Evolutionary conservation across 2,329 filamentous ascomycete genomes (phyloP).

Genomic region (Harringtonia lauricola): DNA sequence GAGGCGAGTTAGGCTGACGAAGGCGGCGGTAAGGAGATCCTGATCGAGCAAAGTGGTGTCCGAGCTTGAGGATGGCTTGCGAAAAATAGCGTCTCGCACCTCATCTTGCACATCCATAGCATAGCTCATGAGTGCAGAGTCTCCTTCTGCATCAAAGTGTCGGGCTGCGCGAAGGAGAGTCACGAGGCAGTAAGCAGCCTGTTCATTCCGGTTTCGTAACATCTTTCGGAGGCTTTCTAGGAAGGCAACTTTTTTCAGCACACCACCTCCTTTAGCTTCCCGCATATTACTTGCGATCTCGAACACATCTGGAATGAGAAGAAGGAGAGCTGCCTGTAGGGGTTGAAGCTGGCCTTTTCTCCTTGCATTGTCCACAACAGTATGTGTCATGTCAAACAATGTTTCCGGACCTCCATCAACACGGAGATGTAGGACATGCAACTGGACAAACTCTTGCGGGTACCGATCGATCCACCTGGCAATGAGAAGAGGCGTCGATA

Average conservation of each 20-base stretch:
- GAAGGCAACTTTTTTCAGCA: slow-evolving; percentile 56
- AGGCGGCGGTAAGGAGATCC: slow-evolving; percentile 54
- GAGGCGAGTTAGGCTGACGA: slow-evolving; percentile 53
- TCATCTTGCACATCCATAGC: slow-evolving; percentile 61
- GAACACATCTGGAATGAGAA: slow-evolving; percentile 58
- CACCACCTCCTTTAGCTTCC: slow-evolving; percentile 49
- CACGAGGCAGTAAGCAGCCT: slow-evolving; percentile 55
- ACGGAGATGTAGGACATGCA: slow-evolving; percentile 49
- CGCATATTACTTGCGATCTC: slow-evolving; percentile 58
- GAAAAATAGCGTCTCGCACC: slow-evolving; percentile 54
- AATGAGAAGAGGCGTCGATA: slow-evolving; percentile 51
- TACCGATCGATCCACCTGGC: slow-evolving; percentile 55
- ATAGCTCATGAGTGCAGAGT: slow-evolving; percentile 51
- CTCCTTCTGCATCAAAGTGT: slow-evolving; percentile 52
- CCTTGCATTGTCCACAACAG: slow-evolving; percentile 45
- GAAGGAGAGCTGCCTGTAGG: slow-evolving; percentile 50
- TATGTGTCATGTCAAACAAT: slow-evolving; percentile 58
- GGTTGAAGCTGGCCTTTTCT: slow-evolving; percentile 47
- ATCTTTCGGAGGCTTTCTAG: slow-evolving; percentile 53
- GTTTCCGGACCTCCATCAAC: slow-evolving; percentile 57
- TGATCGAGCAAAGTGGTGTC: slow-evolving; percentile 46
- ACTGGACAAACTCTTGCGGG: slow-evolving; percentile 51
- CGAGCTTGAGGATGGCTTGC: slow-evolving; percentile 32
- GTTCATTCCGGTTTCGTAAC: slow-evolving; percentile 52
- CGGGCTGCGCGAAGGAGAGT: slow-evolving; percentile 50